These are phyloP conservation scores for Yamadazyma kitorensis DNA, from an alignment of 805 yeast genomes.

Conservation along the genomic window DNA sequence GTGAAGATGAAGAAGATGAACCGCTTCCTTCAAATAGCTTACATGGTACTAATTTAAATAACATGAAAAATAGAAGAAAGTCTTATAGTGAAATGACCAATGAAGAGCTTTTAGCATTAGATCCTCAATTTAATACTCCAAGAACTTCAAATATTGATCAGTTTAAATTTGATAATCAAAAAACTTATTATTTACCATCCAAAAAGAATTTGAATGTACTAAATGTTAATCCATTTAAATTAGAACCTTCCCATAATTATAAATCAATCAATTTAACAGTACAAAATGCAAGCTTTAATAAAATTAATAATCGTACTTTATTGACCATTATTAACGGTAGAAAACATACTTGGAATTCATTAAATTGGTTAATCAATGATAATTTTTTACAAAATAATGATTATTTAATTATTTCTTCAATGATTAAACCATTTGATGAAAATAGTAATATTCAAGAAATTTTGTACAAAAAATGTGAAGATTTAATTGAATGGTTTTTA, in stretches of 20 bases:
- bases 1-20: slow-evolving; percentile 9
- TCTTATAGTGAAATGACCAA: slow-evolving; percentile 51
- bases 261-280: slow-evolving; percentile 41
- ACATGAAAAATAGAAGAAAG: slow-evolving; percentile 36
- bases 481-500: slow-evolving; percentile 23
- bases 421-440: slow-evolving; percentile 8
- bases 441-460: slow-evolving; percentile 2
- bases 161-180: slow-evolving; percentile 44
- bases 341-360: slow-evolving; percentile 42
- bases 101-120: slow-evolving; percentile 53
- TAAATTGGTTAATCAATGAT: slow-evolving; percentile 31
- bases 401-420: slow-evolving; percentile 33
- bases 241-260: slow-evolving; percentile 31
- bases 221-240: slow-evolving; percentile 28
- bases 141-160: slow-evolving; percentile 38
- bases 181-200: slow-evolving; percentile 23
- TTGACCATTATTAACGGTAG: slow-evolving; percentile 39
- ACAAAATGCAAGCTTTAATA: slow-evolving; percentile 33
- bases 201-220: slow-evolving; percentile 11
- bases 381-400: slow-evolving; percentile 37
- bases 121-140: slow-evolving; percentile 45
- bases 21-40: neutral
- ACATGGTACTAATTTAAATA: neutral
- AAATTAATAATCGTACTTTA: slow-evolving; percentile 23
- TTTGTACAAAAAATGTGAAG: slow-evolving; percentile 23